phyloP scores from a whole-genome alignment of 148 eudicot species.

The Mesembryanthemum crystallinum region DNA sequence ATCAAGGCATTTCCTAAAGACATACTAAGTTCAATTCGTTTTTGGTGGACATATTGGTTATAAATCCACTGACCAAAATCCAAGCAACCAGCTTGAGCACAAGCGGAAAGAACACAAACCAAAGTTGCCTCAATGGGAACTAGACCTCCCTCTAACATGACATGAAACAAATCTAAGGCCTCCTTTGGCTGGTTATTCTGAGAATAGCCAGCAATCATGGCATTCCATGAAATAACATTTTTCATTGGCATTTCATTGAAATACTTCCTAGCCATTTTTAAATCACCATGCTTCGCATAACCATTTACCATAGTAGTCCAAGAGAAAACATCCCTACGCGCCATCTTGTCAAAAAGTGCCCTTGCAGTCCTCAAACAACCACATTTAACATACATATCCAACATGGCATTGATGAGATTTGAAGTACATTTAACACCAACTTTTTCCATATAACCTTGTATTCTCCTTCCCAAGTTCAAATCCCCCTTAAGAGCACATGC shows the following conservation, averaged over 20 bases:
- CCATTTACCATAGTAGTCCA: constrained; percentile 78
- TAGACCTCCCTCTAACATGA: constrained; percentile 42
- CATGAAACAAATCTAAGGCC: constrained; percentile 52
- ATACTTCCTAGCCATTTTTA: constrained; percentile 44
- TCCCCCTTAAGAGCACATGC: constrained; percentile 56
- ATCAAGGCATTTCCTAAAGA: constrained; percentile 53
- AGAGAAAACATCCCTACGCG: constrained; percentile 54
- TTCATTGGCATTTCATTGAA: constrained; percentile 59
- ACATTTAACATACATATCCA: constrained; percentile 72
- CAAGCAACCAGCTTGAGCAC: constrained; percentile 56
- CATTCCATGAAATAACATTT: constrained; percentile 65
- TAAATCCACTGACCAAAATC: constrained; percentile 47
- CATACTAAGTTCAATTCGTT: constrained; percentile 27
- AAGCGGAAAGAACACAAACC: constrained; percentile 57
- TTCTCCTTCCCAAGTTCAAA: constrained; percentile 38
- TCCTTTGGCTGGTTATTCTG: constrained; percentile 55
- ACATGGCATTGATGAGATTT: constrained; percentile 56
- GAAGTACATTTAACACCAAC: constrained; percentile 28
- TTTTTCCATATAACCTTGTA: constrained; percentile 35
- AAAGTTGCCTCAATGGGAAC: constrained; percentile 56
- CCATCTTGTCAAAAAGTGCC: constrained; percentile 51
- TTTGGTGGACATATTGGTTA: constrained; percentile 38
- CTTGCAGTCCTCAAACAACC: constrained; percentile 47
- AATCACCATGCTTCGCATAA: constrained; percentile 48
- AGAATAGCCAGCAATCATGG: constrained; percentile 67